Conservation (phyloP, 352 stramenopile genomes). For the Phytophthora agathidicida region DNA sequence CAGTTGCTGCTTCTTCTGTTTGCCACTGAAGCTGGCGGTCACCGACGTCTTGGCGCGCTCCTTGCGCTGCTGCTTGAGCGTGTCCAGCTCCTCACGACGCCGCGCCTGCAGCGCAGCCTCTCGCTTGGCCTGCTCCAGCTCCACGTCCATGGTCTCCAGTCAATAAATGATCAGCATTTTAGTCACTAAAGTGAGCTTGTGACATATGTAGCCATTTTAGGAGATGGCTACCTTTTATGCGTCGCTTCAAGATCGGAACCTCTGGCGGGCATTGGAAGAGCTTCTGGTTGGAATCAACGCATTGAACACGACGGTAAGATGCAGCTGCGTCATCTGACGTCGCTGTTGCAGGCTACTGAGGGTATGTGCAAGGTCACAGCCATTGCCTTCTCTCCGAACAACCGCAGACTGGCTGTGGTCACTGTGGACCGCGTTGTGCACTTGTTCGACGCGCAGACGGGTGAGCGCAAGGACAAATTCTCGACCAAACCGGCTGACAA, state of each 20-base stretch:
- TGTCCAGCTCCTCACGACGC: conserved; percentile 76
- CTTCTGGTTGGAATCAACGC: no score
- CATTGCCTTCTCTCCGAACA: conserved; percentile 93
- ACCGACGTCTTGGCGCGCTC: conserved; percentile 65
- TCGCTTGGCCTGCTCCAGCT: conserved; percentile 59
- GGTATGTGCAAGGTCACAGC: conserved; percentile 94
- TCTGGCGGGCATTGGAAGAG: no score
- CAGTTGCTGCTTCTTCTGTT: conserved; percentile 88
- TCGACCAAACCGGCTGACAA: conserved; percentile 95
- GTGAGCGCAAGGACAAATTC: conserved; percentile 95
- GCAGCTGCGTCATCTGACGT: conserved; percentile 93
- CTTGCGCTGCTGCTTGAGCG: conserved; percentile 82
- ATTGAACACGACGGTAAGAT: conserved; percentile 48
- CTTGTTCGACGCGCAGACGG: conserved; percentile 93
- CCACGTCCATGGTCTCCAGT: conserved; percentile 24
- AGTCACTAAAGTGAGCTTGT: conserved; percentile 12
- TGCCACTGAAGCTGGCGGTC: conserved; percentile 79
- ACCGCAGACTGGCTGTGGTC: conserved; percentile 91
- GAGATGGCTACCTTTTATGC: conserved; percentile 28
- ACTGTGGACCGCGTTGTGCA: conserved; percentile 94
- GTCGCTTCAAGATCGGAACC: conserved; percentile 51
- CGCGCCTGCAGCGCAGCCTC: conserved; percentile 72
- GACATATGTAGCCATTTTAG: conserved; percentile 9
- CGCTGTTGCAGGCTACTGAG: conserved; percentile 89
- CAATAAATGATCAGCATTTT: conserved; percentile 2